phyloP scores from a whole-genome alignment of 129 eudicot species.

The Apium graveolens region DNA sequence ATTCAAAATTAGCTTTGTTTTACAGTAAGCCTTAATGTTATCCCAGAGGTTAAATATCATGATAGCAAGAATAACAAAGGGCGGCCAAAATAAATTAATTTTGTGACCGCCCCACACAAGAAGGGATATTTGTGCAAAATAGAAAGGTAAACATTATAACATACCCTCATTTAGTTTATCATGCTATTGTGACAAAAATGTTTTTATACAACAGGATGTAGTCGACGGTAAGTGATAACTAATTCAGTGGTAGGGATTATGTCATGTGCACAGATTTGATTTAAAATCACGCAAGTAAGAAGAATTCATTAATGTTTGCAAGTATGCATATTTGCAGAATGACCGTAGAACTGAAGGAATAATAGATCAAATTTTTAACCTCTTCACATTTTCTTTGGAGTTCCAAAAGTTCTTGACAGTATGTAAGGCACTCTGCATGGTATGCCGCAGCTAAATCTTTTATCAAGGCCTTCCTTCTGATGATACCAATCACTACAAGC shows the following conservation, averaged over 20 bases:
- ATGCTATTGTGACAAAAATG: neutral
- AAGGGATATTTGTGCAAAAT: neutral
- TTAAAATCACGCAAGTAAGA: neutral
- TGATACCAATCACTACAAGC: conserved; percentile 56
- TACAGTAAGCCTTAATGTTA: neutral
- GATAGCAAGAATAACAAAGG: neutral
- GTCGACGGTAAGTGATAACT: neutral
- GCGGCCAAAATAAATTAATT: neutral
- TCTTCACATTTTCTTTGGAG: conserved; percentile 60
- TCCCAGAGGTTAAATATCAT: neutral
- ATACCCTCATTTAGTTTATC: neutral
- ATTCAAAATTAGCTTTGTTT: neutral
- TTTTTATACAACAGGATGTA: neutral
- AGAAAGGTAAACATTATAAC: neutral
- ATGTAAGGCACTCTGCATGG: conserved; percentile 65
- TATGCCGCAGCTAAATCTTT: conserved; percentile 62
- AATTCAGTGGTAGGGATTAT: neutral
- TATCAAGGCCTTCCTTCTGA: conserved; percentile 62
- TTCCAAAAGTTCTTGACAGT: conserved; percentile 60
- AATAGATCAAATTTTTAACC: conserved; percentile 20
- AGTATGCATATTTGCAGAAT: neutral
- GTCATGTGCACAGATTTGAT: neutral
- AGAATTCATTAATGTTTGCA: neutral
- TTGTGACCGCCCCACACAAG: neutral
- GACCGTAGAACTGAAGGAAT: neutral